Percentiles rank a stretch among this genome's conserved stretches.
Evolutionary conservation across 345 rosid genomes (phyloP).

Genomic region (Acer negundo): DNA sequence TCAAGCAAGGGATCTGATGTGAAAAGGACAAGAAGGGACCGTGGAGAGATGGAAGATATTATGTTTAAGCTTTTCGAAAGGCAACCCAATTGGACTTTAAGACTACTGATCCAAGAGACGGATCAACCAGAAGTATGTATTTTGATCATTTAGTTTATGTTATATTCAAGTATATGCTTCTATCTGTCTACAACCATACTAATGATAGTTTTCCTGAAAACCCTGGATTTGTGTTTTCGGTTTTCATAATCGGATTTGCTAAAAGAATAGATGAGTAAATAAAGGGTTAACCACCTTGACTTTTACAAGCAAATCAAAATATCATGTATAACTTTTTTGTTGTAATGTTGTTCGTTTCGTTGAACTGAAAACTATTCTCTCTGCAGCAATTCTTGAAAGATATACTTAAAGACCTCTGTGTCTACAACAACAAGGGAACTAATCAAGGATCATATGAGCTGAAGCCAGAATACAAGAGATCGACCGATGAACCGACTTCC

Average conservation of each 20-base stretch:
- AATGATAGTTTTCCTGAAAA: background rate
- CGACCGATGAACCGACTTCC: constrained; percentile 39
- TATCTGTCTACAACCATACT: background rate
- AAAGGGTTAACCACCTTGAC: background rate
- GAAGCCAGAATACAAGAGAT: constrained; percentile 83
- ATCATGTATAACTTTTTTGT: background rate
- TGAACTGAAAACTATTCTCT: constrained; percentile 8
- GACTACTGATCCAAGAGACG: constrained; percentile 80
- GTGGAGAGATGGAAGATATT: constrained; percentile 82
- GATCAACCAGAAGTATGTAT: constrained; percentile 84
- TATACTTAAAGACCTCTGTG: constrained; percentile 77
- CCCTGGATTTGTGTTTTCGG: background rate
- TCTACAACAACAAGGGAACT: constrained; percentile 85
- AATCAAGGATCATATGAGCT: constrained; percentile 92
- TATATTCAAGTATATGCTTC: constrained; percentile 9
- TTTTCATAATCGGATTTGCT: background rate
- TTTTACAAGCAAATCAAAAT: background rate
- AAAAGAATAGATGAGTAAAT: background rate
- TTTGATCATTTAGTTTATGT: constrained; percentile 10
- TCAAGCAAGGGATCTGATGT: constrained; percentile 53
- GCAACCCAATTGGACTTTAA: constrained; percentile 82
- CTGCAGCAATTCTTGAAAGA: constrained; percentile 87
- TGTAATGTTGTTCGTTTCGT: background rate
- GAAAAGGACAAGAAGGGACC: constrained; percentile 88
- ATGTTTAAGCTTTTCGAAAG: constrained; percentile 94